Base-by-base conservation (phyloP, 345 rosid species). In the Eucalyptus pumila region DNA sequence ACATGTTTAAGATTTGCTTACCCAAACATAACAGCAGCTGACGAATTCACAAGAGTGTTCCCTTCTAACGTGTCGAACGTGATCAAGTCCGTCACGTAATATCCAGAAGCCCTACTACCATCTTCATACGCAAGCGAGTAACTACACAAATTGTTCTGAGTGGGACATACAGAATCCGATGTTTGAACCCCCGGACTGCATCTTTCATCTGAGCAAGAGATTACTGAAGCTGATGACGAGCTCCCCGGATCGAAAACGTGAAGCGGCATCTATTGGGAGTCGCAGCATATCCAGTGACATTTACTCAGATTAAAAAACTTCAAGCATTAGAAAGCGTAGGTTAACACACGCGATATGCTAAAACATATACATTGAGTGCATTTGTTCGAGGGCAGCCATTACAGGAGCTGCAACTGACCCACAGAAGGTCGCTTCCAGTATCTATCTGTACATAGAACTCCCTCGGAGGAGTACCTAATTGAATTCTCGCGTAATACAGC, bases 371-470 rank as follows among this genome's bases (percentile, higher is more conserved):
- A 90, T 95, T 97, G 89, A 98, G 99, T 85, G 98, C 99, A 91
- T 96, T 98, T n/a, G 94, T 89, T 81, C 80, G 92, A 89, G 99
- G 99, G 90, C 99, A 98, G 85, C 99, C 99, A 92, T 91, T 94
- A 89, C 99, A 98, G 90, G 96, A 89, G 92, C 89, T 87, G 93
- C 99, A 98, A 65, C 96, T 94, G 86, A 96, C 95, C 99, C 99
- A 98, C 86, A 98, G 92, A 89, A 98, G 98, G 94, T 98, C 99
- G 92, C 99, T 98, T 80, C 99, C 99, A 8, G 99, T 98, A 89
- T 98, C 99, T 91, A 98, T 93, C 92, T 98, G 99, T 89, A 98
- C 99, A 93, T 95, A 90, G 89, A 95, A 98, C 60, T 96, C 99
- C 92, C 88, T 94, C 45, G 99, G 99, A 87, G 99, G 99, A 92